These are phyloP conservation scores for Lichtheimia corymbifera DNA, from an alignment of 371 early-diverging fungal genomes.

Conservation along the genomic window DNA sequence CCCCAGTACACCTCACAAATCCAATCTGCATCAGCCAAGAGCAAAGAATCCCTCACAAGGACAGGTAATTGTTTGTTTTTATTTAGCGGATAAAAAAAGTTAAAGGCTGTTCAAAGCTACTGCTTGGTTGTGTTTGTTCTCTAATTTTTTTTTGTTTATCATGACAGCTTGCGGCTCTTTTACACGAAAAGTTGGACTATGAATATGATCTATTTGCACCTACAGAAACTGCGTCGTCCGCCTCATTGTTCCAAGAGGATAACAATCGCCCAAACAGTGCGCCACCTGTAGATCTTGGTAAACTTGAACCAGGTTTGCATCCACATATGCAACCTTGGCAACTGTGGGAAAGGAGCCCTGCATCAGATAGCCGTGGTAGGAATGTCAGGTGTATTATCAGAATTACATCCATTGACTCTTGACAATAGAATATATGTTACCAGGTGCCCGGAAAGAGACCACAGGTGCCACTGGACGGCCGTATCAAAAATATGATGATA, in stretches of 20 bases:
- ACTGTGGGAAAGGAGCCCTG: slow-evolving; percentile 24
- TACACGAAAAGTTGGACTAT: slow-evolving; percentile 45
- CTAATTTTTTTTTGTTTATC: slow-evolving; percentile 10
- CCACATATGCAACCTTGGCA: slow-evolving; percentile 32
- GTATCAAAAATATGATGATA: slow-evolving; percentile 33
- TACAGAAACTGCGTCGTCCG: slow-evolving; percentile 12
- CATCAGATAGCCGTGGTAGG: slow-evolving; percentile 5
- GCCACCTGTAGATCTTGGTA: slow-evolving; percentile 29
- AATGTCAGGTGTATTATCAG: neutral
- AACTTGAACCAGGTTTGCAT: slow-evolving; percentile 13
- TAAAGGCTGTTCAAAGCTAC: neutral
- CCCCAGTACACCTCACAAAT: slow-evolving; percentile 29
- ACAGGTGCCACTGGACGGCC: slow-evolving; percentile 18
- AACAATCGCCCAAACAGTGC: slow-evolving; percentile 40
- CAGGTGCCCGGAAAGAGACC: slow-evolving; percentile 16
- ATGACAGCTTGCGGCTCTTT: slow-evolving; percentile 40
- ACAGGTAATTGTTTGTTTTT: slow-evolving; percentile 28
- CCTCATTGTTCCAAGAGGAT: slow-evolving; percentile 30
- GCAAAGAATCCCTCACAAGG: slow-evolving; percentile 43
- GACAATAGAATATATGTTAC: slow-evolving; percentile 6
- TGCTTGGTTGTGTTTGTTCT: slow-evolving; percentile 1
- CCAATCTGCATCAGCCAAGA: slow-evolving; percentile 41
- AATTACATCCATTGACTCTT: neutral
- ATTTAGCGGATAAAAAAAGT: slow-evolving; percentile 2
- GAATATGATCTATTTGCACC: slow-evolving; percentile 31